Base-by-base conservation (phyloP, 495 filamentous ascomycete species). In the Penicillium lividum region DNA sequence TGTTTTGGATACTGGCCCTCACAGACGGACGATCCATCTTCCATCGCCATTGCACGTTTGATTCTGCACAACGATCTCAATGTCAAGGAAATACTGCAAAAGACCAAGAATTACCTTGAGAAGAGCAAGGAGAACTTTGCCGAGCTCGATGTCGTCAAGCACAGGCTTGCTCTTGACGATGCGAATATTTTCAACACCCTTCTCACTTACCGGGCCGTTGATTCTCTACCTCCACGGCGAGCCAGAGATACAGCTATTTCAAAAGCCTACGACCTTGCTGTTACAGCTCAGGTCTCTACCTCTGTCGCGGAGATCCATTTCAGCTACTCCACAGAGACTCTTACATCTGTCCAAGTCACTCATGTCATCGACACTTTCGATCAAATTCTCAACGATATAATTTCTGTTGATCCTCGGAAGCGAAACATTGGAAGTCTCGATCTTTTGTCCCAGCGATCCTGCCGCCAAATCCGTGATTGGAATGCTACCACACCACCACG, bases 201-300 rank as follows among this genome's bases (percentile, higher is more conserved):
- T 4, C 73, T 85, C 25, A 71, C 56, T 8, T 84, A 77, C 31
- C 60, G 50, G 11, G 60, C 52, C 1, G 51, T 48, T 8, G 54
- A 57, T 1, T 56, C 51, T 7, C 59, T 64, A 0, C 55, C 57
- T 4, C 58, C 63, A 4, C 59, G 57, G 10, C 29, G 57, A 22
- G 4, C 30, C 33, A 31, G 46, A 10, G 53, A 61, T n/a, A 28
- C 51, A 5, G 42, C 45, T 16, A 47, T 55, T n/a, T 56, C 56
- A 13, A 81, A 73, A 69, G 15, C 77, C 13, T 88, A 83, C 61
- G 78, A 82, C 29, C 71, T 86, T n/a, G 75, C 80, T 30, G 79
- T 84, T 28, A 82, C 84, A 38, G 84, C 83, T 33, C 80, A 84
- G 47, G 77, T 86, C 25, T 73, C 71, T 10, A 60, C 65, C 7